Base-by-base conservation (phyloP, 75 land plant species). In the Cupressus sempervirens region DNA sequence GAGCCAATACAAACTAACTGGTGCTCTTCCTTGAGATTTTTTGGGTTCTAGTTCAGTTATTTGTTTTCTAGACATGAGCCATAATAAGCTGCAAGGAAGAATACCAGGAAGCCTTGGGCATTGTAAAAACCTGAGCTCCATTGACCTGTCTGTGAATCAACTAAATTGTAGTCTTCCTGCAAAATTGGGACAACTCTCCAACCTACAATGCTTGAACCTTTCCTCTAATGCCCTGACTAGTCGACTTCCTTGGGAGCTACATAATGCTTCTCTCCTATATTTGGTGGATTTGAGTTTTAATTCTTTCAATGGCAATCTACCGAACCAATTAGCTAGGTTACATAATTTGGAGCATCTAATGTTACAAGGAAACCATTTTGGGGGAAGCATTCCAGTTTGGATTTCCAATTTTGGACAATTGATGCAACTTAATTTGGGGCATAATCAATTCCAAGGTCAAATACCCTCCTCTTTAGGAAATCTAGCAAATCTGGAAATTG, bases 91-190 rank as follows among this genome's bases (percentile, higher is more conserved):
- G 14, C 82, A 76, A 56, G 96, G 95, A 43, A 23, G 81, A 38
- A 92, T 96, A 13, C 96, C 98, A 12, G 70, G 76, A 26, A 88
- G 88, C 52, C 73, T 96, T 54, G 92, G 89, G 35, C 85, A 86
- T 82, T 88, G 92, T 23, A 84, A n/a, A 9, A 88, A 87, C 72
- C 79, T 92, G 80, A 85, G 90, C 30, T 82, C 88, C 14, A 82
- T 96, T 4, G 85, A 94, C 81, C 86, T 92, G 82, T 96, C 93
- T 0, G 67, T 53, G 77, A 96, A 96, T 87, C 83, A 84, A 80
- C 84, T 96, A 38, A 76, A 83, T 4, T 96, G 98, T 11, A 34
- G 10, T 7, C 86, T 96, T 34, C 96, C 98, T 12, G 41, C 3
- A 56, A 86, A 86, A 82, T 80, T 93, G 4, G 89, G 90, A 50